Base-by-base conservation (phyloP, 805 yeast species). In the Schwanniomyces sp. region DNA sequence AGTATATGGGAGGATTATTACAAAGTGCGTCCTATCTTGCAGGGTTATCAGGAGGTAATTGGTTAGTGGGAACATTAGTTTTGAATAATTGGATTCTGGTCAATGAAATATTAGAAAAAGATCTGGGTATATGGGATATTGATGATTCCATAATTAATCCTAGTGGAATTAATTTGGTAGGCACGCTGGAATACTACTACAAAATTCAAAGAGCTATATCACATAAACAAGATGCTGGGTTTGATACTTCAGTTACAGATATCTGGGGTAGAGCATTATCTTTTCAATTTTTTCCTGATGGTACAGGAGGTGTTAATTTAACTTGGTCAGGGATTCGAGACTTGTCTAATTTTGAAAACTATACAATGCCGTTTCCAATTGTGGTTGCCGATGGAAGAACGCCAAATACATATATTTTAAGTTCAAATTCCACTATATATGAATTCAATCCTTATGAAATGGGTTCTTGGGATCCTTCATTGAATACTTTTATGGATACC, bases 401-500 rank as follows among this genome's bases (percentile, higher is more conserved):
- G n/a, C 88, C 88, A 9, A 81, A 81, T 25, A 75, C 86, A 3
- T 43, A 51, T 4, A 74, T 86, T 42, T 69, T 86, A 43, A 75
- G 78, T 50, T 61, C 67, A 28, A 90, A 88, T 70, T 84, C 95
- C 7, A 88, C 96, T 1, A 77, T 72, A 3, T 69, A 66, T 47
- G 76, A 72, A 46, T 52, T 70, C 29, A 62, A 56, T 40, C 73
- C 78, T 2, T 68, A 52, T 44, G 78, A 72, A 50, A 54, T 72
- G 40, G 78, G 78, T 0, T 63, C 70, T 3, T 72, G 78, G 78
- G 78, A 72, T 50, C 70, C 73, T 5, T 56, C 69, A 7, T 50
- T 72, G 24, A 52, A 58, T 7, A 51, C 62, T 12, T 72, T 72
- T 44, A 57, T 63, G 2, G 59, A 66, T 14, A 54, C 60, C 24